These are phyloP conservation scores for Kluyveromyces lactis DNA, from an alignment of 805 yeast genomes.

Conservation along the genomic window DNA sequence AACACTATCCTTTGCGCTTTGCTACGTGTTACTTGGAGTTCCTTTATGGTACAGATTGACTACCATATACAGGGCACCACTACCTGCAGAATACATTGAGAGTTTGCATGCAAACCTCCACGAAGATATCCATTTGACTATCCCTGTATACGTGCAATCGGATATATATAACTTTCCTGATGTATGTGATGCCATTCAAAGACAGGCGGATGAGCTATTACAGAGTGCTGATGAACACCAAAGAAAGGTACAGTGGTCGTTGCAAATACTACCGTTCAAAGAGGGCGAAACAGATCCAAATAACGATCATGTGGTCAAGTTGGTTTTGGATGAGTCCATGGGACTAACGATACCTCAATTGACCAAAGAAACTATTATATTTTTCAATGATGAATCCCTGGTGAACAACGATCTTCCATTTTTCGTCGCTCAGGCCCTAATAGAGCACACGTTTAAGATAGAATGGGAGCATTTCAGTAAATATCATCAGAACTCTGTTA, in stretches of 20 bases:
- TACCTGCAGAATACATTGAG: slow-evolving; percentile 31
- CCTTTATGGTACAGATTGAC: slow-evolving; percentile 37
- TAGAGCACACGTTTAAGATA: slow-evolving; percentile 37
- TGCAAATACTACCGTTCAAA: slow-evolving; percentile 20
- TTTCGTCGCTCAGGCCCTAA: slow-evolving; percentile 44
- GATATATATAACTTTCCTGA: slow-evolving; percentile 58
- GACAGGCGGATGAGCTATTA: slow-evolving; percentile 38
- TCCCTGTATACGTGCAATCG: slow-evolving; percentile 36
- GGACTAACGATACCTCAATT: slow-evolving; percentile 38
- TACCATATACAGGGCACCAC: slow-evolving; percentile 34
- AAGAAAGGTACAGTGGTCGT: slow-evolving; percentile 30
- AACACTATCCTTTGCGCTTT: slow-evolving; percentile 16
- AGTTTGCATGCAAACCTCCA: slow-evolving; percentile 32
- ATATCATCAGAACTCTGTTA: slow-evolving; percentile 4
- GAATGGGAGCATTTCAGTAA: slow-evolving; percentile 31
- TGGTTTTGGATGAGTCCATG: slow-evolving; percentile 34
- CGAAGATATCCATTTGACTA: slow-evolving; percentile 34
- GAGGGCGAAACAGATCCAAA: slow-evolving; percentile 11
- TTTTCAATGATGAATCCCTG: slow-evolving; percentile 32
- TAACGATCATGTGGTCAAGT: slow-evolving; percentile 21
- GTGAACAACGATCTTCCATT: slow-evolving; percentile 56
- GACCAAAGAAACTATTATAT: slow-evolving; percentile 31
- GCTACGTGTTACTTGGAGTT: slow-evolving; percentile 31
- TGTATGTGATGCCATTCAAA: slow-evolving; percentile 45
- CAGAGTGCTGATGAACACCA: slow-evolving; percentile 13